Conservation (phyloP, 2,329 filamentous ascomycete species). For the Thyridium curvatum region DNA sequence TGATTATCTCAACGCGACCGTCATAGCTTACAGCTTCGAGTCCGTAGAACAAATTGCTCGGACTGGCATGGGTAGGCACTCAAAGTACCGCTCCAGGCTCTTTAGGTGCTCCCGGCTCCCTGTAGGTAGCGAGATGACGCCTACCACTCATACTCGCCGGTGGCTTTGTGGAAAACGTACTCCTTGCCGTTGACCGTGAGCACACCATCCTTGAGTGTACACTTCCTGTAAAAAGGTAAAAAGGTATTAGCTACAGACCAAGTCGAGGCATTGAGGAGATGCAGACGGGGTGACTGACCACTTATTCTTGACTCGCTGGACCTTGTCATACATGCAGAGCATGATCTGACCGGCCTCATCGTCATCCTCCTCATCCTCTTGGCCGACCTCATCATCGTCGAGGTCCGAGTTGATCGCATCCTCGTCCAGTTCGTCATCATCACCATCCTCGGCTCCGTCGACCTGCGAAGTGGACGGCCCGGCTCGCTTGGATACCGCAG, state of each 20-base stretch:
- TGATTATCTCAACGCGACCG: too few species aligned
- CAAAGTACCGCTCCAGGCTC: too few species aligned
- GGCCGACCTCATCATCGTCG: slow-evolving; percentile 83
- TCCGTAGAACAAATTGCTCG: too few species aligned
- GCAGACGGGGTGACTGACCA: slow-evolving; percentile 47
- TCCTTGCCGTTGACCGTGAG: slow-evolving; percentile 91
- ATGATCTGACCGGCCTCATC: slow-evolving; percentile 84
- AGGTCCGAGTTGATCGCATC: slow-evolving; percentile 98
- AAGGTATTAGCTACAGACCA: too few species aligned
- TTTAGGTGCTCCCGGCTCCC: too few species aligned
- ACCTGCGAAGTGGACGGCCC: slow-evolving; percentile 38
- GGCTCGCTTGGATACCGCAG: slow-evolving; percentile 12
- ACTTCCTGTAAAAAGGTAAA: slow-evolving; percentile 60
- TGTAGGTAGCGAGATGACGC: background rate
- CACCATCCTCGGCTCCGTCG: slow-evolving; percentile 54
- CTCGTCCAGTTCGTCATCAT: slow-evolving; percentile 65
- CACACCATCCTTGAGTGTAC: slow-evolving; percentile 92
- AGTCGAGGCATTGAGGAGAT: too few species aligned
- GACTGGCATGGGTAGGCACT: too few species aligned
- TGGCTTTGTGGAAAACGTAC: slow-evolving; percentile 96
- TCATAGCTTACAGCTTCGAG: too few species aligned
- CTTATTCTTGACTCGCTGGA: slow-evolving; percentile 98
- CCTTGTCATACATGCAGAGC: slow-evolving; percentile 99
- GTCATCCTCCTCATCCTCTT: slow-evolving; percentile 82
- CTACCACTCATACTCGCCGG: slow-evolving; percentile 97